Conservation (phyloP, 441 rosid genomes). For the Hura crepitans region DNA sequence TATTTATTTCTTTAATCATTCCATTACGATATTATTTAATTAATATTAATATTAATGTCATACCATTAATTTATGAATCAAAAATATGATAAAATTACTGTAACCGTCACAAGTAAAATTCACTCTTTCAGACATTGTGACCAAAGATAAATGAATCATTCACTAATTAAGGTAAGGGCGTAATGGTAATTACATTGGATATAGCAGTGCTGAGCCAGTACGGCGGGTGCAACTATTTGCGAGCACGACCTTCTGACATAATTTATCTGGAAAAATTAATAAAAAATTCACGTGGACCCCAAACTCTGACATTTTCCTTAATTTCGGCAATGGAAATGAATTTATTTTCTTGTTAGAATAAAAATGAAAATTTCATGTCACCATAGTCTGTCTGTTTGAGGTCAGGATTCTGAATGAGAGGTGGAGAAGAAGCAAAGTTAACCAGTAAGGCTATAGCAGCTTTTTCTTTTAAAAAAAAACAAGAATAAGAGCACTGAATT, state of each 20-base stretch:
- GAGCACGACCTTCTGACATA: slow-evolving; percentile 21
- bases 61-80: too few relatives aligned
- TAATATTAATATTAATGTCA: too few relatives aligned
- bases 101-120: too few relatives aligned
- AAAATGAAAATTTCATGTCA: background rate
- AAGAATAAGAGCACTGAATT: too few relatives aligned
- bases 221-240: slow-evolving; percentile 35
- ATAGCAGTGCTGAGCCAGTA: background rate
- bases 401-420: slow-evolving; percentile 23
- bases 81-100: too few relatives aligned
- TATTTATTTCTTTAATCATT: too few relatives aligned
- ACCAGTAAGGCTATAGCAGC: too few relatives aligned
- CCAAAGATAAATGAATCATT: too few relatives aligned
- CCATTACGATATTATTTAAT: too few relatives aligned
- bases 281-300: slow-evolving; percentile 30
- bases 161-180: background rate
- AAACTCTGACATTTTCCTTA: slow-evolving; percentile 20
- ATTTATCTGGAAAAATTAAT: background rate
- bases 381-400: slow-evolving; percentile 20
- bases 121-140: too few relatives aligned
- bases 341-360: background rate
- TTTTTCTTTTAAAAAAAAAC: too few relatives aligned
- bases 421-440: too few relatives aligned
- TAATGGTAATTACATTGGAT: background rate
- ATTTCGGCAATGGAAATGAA: background rate